Base-by-base conservation (phyloP, 768 basidiomycete species). In the Xanthoconium purpureum region DNA sequence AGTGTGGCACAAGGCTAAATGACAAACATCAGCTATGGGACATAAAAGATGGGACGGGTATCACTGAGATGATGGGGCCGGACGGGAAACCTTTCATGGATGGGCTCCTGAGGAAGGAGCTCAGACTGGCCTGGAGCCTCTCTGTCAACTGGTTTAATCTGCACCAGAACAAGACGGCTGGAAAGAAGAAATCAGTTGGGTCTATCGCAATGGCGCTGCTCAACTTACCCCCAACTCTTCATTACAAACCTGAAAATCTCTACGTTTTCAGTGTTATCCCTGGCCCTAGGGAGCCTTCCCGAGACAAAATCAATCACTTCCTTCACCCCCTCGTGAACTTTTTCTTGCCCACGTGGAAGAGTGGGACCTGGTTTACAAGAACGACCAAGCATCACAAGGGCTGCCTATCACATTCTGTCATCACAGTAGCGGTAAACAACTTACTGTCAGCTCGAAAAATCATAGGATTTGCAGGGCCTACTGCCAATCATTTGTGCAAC, bases 221-320 rank as follows among this genome's bases (percentile, higher is more conserved):
- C 1, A 71, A 70, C 42, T 62, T 71, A 3, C 70, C 65, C 9
- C 63, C 47, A 1, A 50, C 50, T 28, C 43, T 56, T 14, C 36
- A 30, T 1, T 63, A 63, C 48, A 54, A 52, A 44, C 4, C 56
- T 0, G 66, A 77, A 40, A 77, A 80, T 58, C 60, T 78, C 47
- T 78, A 69, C 48, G 52, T 76, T 0, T 69, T 66, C 0, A 74
- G 68, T 0, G 52, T 77, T 36, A 73, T 76, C 14, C 74, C 75
- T 5, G 72, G 75, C 0, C 76, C 75, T 0, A 54, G 61, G 5
- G 68, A 76, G n/a, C 75, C 77, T 0, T 54, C 29, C 3, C 28
- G 28, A 6, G 14, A 37, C 0, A 11, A 37, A 6, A 28, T 75
- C 5, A 75, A 78, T 30, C 70, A 74, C 30, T 66, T 71, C 18